These are phyloP conservation scores for Vitis hybrid DNA, from an alignment of 177 flowering plant genomes.

Conservation along the genomic window DNA sequence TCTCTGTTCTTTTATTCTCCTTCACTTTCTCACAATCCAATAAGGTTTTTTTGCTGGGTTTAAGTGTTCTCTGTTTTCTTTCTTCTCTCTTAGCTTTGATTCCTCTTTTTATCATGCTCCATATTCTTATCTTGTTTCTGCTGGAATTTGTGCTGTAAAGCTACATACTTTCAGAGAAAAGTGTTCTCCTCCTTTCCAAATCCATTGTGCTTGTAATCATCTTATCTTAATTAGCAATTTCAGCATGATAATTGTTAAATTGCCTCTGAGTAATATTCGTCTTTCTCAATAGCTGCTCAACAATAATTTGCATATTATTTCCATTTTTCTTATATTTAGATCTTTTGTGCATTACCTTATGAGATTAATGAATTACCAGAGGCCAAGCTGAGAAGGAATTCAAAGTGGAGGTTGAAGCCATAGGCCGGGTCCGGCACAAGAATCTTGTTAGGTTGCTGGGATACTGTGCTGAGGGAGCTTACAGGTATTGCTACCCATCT, in stretches of 20 bases:
- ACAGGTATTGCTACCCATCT: constrained; percentile 54
- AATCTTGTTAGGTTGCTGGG: constrained; percentile 95
- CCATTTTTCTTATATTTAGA: too few species aligned
- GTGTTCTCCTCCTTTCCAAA: background rate
- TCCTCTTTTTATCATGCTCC: background rate
- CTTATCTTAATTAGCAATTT: background rate
- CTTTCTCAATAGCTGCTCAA: too few species aligned
- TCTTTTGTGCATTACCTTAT: constrained; percentile 5
- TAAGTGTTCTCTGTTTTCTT: background rate
- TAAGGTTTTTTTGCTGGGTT: background rate
- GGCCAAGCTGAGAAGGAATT: constrained; percentile 98
- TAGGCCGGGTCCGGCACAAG: constrained; percentile 97
- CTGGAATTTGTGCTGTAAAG: constrained; percentile 15
- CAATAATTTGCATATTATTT: too few species aligned
- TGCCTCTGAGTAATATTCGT: background rate
- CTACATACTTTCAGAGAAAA: constrained; percentile 11
- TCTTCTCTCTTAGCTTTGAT: background rate
- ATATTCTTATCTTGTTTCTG: constrained; percentile 23
- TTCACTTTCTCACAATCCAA: too few species aligned
- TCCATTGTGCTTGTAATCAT: background rate
- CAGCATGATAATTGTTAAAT: background rate
- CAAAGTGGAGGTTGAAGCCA: constrained; percentile 89
- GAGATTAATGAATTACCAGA: constrained; percentile 38
- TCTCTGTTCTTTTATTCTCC: background rate
- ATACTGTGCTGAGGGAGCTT: constrained; percentile 97